Conservation (phyloP, 2,329 filamentous ascomycete species). For the Stylonectria norvegica region DNA sequence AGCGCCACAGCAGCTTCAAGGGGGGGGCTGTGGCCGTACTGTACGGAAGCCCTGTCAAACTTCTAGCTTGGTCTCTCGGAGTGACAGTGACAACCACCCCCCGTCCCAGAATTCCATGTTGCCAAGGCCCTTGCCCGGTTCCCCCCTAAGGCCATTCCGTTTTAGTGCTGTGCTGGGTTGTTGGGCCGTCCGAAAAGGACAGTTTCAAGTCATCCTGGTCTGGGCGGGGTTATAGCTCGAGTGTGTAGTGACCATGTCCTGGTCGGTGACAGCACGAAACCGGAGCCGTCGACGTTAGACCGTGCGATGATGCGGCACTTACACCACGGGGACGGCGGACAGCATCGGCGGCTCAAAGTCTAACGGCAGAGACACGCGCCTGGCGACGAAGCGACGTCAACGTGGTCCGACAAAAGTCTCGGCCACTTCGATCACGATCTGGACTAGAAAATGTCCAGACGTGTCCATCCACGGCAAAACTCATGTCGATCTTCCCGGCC, state of each 20-base stretch:
- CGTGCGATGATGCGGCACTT: conserved; percentile 22
- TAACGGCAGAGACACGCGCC: conserved; percentile 2
- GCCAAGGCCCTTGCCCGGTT: too few species aligned
- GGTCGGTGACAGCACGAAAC: too few species aligned
- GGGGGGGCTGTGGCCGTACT: conserved; percentile 13
- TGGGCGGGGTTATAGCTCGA: too few species aligned
- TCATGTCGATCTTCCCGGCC: too few species aligned
- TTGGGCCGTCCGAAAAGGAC: neutral
- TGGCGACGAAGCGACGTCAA: conserved; percentile 1
- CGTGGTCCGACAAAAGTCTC: neutral
- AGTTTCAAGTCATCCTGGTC: neutral
- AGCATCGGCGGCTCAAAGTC: conserved; percentile 8
- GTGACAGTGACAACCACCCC: conserved; percentile 3
- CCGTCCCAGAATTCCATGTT: neutral
- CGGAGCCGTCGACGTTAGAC: conserved; percentile 7
- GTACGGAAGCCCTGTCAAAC: conserved; percentile 25
- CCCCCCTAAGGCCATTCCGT: neutral
- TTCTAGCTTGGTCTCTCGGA: conserved; percentile 22
- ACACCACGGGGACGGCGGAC: conserved; percentile 14
- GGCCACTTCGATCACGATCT: too few species aligned
- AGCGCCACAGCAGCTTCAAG: conserved; percentile 13
- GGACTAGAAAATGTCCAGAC: too few species aligned
- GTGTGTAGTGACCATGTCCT: too few species aligned
- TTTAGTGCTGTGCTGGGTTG: neutral
- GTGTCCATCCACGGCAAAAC: too few species aligned